Evolutionary conservation across 176 grass and related monocot species (phyloP).

Genomic region (Oryza officinalis): DNA sequence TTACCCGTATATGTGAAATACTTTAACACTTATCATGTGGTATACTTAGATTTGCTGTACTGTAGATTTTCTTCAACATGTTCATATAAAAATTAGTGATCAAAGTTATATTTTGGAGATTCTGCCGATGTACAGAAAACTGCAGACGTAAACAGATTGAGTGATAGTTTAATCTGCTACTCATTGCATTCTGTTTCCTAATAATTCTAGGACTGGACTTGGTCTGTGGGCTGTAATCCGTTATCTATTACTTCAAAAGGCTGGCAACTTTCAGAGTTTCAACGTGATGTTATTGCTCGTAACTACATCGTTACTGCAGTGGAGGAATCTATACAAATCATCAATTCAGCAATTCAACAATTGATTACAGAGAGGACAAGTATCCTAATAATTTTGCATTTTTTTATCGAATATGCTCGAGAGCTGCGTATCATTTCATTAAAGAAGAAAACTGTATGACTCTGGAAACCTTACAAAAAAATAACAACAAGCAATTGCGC

Average conservation of each 20-base stretch:
- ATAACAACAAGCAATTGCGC: no score
- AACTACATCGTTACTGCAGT: conserved; percentile 89
- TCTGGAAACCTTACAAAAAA: no score
- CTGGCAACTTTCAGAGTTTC: conserved; percentile 76
- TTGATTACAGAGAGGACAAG: conserved; percentile 65
- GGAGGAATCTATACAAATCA: conserved; percentile 79
- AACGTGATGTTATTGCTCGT: conserved; percentile 73
- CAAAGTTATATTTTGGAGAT: neutral
- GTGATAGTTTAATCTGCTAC: conserved; percentile 1
- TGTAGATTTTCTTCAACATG: neutral
- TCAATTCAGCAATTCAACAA: conserved; percentile 80
- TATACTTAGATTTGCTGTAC: neutral
- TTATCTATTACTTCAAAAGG: conserved; percentile 78
- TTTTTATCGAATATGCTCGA: no score
- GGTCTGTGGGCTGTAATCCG: conserved; percentile 95
- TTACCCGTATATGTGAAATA: no score
- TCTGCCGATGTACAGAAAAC: neutral
- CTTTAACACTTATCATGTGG: no score
- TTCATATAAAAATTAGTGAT: neutral
- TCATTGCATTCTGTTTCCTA: conserved; percentile 10
- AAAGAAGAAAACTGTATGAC: no score
- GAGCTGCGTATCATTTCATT: no score
- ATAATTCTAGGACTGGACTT: conserved; percentile 78
- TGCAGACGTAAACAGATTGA: neutral
- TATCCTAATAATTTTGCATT: conserved; percentile 47